Percentiles rank a stretch among this genome's conserved stretches.
Conservation (phyloP, 108 stramenopile genomes). For the Mediolabrus comicus region DNA sequence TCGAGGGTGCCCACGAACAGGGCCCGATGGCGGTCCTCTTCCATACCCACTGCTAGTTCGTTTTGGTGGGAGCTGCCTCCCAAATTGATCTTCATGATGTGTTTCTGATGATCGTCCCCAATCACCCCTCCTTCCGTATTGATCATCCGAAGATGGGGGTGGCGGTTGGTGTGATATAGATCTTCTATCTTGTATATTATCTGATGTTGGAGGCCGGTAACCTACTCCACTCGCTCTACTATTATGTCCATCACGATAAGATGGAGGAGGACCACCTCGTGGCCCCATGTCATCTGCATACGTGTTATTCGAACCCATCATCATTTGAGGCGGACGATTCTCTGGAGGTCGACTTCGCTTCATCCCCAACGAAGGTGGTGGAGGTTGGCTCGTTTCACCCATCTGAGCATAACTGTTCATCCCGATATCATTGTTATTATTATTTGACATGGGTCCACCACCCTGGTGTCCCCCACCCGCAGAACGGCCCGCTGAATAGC, state of each 20-base stretch:
- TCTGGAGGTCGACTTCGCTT: not conserved
- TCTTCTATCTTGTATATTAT: not conserved
- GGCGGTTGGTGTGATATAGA: not conserved
- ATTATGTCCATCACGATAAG: conserved; percentile 1
- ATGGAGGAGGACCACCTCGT: not conserved
- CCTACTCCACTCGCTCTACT: not conserved
- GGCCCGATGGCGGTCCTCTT: conserved; percentile 3
- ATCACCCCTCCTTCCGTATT: not conserved
- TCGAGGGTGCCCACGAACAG: conserved; percentile 18
- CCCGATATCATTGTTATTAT: not conserved
- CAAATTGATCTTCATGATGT: conserved; percentile 46
- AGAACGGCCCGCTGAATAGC: conserved; percentile 3
- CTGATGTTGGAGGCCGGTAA: not conserved
- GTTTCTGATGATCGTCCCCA: not conserved
- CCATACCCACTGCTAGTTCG: conserved; percentile 6
- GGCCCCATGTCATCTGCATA: conserved; percentile 1
- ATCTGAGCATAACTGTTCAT: not conserved
- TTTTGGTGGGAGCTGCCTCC: conserved; percentile 35
- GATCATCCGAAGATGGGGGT: not conserved
- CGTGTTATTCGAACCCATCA: conserved; percentile 1
- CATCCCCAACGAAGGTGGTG: conserved; percentile 1
- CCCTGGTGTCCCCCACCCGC: not conserved
- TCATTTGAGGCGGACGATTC: not conserved
- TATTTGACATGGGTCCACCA: not conserved
- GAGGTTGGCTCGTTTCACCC: conserved; percentile 1